phyloP scores from a whole-genome alignment of 2,329 filamentous ascomycete genomes.

The Colletotrichum somersetense region DNA sequence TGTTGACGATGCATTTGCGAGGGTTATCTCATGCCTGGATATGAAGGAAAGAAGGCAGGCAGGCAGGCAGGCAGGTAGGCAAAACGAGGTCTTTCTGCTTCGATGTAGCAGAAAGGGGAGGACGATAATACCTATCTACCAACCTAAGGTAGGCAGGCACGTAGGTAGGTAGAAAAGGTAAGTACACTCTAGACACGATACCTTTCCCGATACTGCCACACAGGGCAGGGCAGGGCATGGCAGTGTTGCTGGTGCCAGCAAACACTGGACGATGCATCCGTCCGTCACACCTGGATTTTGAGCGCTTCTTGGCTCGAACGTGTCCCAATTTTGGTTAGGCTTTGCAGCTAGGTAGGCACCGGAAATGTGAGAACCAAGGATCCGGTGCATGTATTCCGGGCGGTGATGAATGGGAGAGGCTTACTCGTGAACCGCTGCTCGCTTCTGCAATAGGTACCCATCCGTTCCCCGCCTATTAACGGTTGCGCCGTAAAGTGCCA shows the following conservation, averaged over 20 bases:
- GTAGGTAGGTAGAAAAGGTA: not conserved
- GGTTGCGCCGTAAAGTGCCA: not conserved
- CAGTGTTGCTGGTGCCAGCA: not conserved
- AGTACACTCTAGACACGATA: constrained; percentile 13
- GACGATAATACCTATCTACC: no score
- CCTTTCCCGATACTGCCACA: constrained; percentile 3
- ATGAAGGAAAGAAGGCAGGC: no score
- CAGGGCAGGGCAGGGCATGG: not conserved
- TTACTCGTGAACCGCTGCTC: not conserved
- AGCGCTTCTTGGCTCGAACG: not conserved
- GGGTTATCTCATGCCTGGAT: not conserved
- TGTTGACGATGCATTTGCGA: not conserved
- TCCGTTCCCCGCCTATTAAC: not conserved
- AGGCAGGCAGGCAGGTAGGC: no score
- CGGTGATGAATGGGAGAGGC: no score
- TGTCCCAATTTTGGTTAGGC: constrained; percentile 6
- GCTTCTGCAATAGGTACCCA: not conserved
- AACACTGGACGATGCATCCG: constrained; percentile 12
- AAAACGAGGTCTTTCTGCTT: constrained; percentile 10
- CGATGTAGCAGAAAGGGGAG: constrained; percentile 11
- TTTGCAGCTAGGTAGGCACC: constrained; percentile 25
- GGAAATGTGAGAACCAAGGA: constrained; percentile 4
- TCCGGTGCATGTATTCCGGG: not conserved
- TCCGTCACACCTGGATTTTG: constrained; percentile 2
- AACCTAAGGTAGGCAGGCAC: no score